Base-by-base conservation (phyloP, 2,329 filamentous ascomycete species). In the Claviceps fusiformis region DNA sequence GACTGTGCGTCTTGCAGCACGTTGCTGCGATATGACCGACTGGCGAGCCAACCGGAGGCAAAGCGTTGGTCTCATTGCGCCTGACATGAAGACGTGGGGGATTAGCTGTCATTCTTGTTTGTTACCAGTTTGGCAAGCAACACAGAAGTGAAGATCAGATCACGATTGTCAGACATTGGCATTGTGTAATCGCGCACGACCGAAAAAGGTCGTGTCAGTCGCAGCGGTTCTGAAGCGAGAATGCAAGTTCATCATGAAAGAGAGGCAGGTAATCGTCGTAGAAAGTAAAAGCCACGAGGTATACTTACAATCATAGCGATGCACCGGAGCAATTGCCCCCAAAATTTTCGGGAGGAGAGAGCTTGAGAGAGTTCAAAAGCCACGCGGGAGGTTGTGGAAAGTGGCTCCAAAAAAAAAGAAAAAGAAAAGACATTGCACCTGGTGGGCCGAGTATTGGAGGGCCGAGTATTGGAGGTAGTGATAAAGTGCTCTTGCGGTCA, bases 181-280 rank as follows among this genome's bases (percentile, higher is more conserved):
- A 68, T 64, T 62, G 65, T 72, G 55, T 68, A 66, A 71, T 74
- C 73, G 73, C 59, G 47, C 70, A 69, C 71, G 70, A 69, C 62
- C 67, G n/a, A 67, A 64, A 63, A 68, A 67, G 46, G 46, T 70
- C 67, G 70, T 67, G 69, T 75, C 71, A 73, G 72, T 71, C 72
- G 73, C 73, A 75, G 73, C 73, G 73, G 73, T 75, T 74, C 73
- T 75, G 70, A 73, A 71, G 70, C 70, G 69, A 71, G 57, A 62
- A 67, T 70, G 69, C 69, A 62, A 62, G 54, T 62, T 73, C 71
- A 75, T 75, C 72, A 75, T 69, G 57, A 57, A 62, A 55, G 49
- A 52, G 53, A 44, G 10, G 11, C 31, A 33, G 55, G 50, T 33
- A 31, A 50, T 27, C 31, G 33, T 9, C 27, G 33, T 43, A 11